Evolutionary conservation across 345 rosid species (phyloP).

Genomic region (Pugionium cornutum): DNA sequence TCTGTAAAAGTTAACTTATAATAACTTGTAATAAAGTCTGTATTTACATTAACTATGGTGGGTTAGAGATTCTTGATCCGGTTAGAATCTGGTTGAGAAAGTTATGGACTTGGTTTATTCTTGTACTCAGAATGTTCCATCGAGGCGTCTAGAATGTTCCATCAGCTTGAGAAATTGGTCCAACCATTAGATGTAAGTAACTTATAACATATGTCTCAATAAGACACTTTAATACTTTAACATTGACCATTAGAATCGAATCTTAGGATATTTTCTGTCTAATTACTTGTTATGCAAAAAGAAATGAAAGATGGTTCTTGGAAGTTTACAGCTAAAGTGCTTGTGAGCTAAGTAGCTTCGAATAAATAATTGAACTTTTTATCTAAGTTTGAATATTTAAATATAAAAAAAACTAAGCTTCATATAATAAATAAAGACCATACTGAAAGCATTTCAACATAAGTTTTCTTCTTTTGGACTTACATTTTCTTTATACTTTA

Average conservation of each 20-base stretch:
- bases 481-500: background rate
- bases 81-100: no score
- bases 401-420: background rate
- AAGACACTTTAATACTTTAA: constrained; percentile 26
- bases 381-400: background rate
- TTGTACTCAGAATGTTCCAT: constrained; percentile 85
- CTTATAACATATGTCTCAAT: background rate
- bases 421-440: constrained; percentile 11
- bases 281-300: background rate
- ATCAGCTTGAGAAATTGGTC: constrained; percentile 74
- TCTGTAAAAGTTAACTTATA: no score
- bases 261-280: constrained; percentile 19
- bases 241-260: constrained; percentile 14
- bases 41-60: no score
- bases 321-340: constrained; percentile 16
- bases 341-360: constrained; percentile 24
- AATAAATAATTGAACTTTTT: background rate
- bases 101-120: no score
- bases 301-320: background rate
- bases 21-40: no score
- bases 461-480: constrained; percentile 30
- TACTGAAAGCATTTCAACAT: constrained; percentile 4
- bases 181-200: constrained; percentile 39
- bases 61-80: no score
- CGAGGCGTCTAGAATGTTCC: constrained; percentile 86